Evolutionary conservation across 768 basidiomycete genomes (phyloP).

Genomic region (Serendipita indica): DNA sequence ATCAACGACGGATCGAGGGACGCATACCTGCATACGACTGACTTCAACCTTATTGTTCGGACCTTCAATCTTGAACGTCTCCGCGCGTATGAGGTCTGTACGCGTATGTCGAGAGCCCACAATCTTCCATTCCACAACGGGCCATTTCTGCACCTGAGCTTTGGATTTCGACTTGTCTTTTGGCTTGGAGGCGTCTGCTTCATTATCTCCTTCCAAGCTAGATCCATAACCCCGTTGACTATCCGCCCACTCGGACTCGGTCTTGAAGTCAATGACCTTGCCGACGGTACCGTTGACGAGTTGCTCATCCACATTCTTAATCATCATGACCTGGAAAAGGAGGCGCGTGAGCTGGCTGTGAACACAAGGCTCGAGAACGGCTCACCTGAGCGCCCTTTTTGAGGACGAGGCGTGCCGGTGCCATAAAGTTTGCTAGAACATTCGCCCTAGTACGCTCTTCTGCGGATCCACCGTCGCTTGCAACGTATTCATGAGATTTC

Average conservation of each 20-base stretch:
- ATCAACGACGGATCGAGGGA: not conserved
- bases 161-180: constrained; percentile 18
- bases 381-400: constrained; percentile 60
- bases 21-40: constrained; percentile 54
- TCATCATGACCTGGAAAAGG: constrained; percentile 56
- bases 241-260: constrained; percentile 10
- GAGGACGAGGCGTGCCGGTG: constrained; percentile 50
- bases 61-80: constrained; percentile 74
- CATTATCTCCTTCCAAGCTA: constrained; percentile 21
- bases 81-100: constrained; percentile 39
- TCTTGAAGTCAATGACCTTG: constrained; percentile 54
- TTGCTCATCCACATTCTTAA: constrained; percentile 82
- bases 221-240: not conserved
- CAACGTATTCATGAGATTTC: constrained; percentile 35
- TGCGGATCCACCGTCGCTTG: constrained; percentile 46
- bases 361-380: not conserved
- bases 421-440: constrained; percentile 84
- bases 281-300: constrained; percentile 95
- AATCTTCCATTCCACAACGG: constrained; percentile 65
- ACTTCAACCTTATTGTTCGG: constrained; percentile 78
- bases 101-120: constrained; percentile 34
- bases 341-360: not conserved
- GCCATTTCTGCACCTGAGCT: constrained; percentile 25
- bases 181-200: constrained; percentile 23
- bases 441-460: constrained; percentile 51